These are phyloP conservation scores for Monosporascus cannonballus DNA, from an alignment of 2,329 filamentous ascomycete species.

Conservation along the genomic window DNA sequence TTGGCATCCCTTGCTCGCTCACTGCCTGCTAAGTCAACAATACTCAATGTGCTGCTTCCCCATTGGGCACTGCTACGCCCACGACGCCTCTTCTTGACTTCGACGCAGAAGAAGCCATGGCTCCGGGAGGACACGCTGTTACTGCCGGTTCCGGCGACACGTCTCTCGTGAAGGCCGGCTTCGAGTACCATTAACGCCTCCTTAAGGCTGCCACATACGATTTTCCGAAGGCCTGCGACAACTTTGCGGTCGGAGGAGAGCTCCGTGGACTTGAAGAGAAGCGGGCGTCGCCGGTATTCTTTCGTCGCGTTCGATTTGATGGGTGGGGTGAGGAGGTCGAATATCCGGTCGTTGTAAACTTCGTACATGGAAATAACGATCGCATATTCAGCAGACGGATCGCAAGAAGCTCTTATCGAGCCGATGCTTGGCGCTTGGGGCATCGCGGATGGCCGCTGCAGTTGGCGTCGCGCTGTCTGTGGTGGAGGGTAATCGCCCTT, in stretches of 20 bases:
- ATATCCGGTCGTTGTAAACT: conserved; percentile 97
- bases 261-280: conserved; percentile 91
- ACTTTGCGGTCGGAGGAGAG: conserved; percentile 85
- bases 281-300: conserved; percentile 66
- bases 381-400: conserved; percentile 71
- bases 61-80: conserved; percentile 53
- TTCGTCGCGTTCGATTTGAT: conserved; percentile 56
- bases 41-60: conserved; percentile 73
- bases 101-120: conserved; percentile 93
- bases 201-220: conserved; percentile 74
- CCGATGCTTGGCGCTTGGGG: conserved; percentile 72
- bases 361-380: conserved; percentile 97
- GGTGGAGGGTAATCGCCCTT: conserved; percentile 48
- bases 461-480: conserved; percentile 53
- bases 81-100: conserved; percentile 73
- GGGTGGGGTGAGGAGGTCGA: conserved; percentile 73
- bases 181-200: conserved; percentile 89
- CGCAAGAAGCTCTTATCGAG: conserved; percentile 59
- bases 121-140: conserved; percentile 90
- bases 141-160: conserved; percentile 84
- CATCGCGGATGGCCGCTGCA: conserved; percentile 64
- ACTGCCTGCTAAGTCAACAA: conserved; percentile 89
- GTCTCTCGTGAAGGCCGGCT: conserved; percentile 77
- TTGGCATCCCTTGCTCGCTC: conserved; percentile 91
- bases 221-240: conserved; percentile 84